Base-by-base conservation (phyloP, 768 basidiomycete species). In the Mycena sanguinolenta region DNA sequence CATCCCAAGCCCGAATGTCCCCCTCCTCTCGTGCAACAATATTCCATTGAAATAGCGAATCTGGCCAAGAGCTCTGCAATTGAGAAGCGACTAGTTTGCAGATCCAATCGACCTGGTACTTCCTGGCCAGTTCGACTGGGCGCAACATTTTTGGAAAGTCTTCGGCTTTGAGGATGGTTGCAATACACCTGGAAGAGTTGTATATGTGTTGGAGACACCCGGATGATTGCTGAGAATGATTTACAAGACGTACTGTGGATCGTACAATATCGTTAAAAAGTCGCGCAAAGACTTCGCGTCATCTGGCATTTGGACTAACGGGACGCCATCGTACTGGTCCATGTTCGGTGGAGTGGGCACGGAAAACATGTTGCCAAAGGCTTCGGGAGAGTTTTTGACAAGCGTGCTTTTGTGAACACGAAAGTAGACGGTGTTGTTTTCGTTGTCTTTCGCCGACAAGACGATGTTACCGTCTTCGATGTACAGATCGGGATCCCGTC, bases 31-130 rank as follows among this genome's bases (percentile, higher is more conserved):
- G 3, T 1, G 42, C 60, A 17, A 69, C 30, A 5, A 5, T 34
- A 4, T 38, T 34, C 54, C 61, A 69, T n/a, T n/a, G 42, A 4
- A 13, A 25, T 9, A 63, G 27, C 2, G 61, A 58, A 0, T n/a
- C n/a, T 0, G 67, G 67, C 67, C 61, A 69, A 0, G 5, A 17
- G 32, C 58, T 58, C 49, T 52, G 3, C 25, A 63, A 32, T 21
- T 63, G 55, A 34, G 46, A 39, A 23, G 62, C 67, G 46, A 59
- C 46, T 62, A 69, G 46, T 50, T 50, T 46, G 21, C 54, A 32
- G n/a, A n/a, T n/a, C n/a, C n/a, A n/a, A n/a, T n/a, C n/a, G n/a
- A n/a, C n/a, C n/a, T n/a, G n/a, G n/a, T n/a, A n/a, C n/a, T n/a
- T n/a, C n/a, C n/a, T n/a, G n/a, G n/a, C n/a, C n/a, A n/a, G n/a